Evolutionary conservation across 2,329 filamentous ascomycete genomes (phyloP).

Genomic region (Metarhizium anisopliae): DNA sequence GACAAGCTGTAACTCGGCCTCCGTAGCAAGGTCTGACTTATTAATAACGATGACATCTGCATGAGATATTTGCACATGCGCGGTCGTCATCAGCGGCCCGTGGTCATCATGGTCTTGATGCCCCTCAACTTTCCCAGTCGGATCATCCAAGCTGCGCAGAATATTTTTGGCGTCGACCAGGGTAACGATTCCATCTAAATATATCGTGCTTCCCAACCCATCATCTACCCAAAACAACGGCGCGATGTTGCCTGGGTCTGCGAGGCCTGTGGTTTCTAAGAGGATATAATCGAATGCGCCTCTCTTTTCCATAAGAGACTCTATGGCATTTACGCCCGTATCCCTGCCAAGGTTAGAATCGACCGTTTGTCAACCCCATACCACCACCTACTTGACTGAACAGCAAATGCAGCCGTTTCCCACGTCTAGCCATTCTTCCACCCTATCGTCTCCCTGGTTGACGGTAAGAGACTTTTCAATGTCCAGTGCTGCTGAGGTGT

Average conservation of each 20-base stretch:
- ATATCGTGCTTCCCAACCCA: conserved; percentile 88
- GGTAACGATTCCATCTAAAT: conserved; percentile 93
- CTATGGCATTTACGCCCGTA: conserved; percentile 86
- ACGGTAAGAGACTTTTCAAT: conserved; percentile 95
- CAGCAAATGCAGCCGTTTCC: conserved; percentile 98
- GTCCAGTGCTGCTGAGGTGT: conserved; percentile 58
- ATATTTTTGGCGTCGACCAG: conserved; percentile 95
- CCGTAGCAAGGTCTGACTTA: conserved; percentile 76
- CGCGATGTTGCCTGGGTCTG: conserved; percentile 90
- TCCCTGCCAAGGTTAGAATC: conserved; percentile 46
- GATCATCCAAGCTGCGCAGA: conserved; percentile 69
- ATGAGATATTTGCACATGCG: conserved; percentile 93
- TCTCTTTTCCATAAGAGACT: conserved; percentile 88
- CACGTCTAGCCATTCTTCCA: conserved; percentile 91
- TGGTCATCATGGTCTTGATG: conserved; percentile 42
- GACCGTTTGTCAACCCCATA: neutral
- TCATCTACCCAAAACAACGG: conserved; percentile 98
- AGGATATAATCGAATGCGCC: conserved; percentile 96
- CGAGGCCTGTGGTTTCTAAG: conserved; percentile 89
- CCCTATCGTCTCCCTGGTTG: conserved; percentile 71
- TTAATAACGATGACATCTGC: conserved; percentile 94
- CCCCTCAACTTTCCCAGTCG: conserved; percentile 42
- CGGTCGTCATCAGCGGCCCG: conserved; percentile 74
- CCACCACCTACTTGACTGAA: conserved; percentile 68
- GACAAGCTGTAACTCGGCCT: conserved; percentile 60